Base-by-base conservation (phyloP, 1,139 yeast species). In the Diutina neorugosa region DNA sequence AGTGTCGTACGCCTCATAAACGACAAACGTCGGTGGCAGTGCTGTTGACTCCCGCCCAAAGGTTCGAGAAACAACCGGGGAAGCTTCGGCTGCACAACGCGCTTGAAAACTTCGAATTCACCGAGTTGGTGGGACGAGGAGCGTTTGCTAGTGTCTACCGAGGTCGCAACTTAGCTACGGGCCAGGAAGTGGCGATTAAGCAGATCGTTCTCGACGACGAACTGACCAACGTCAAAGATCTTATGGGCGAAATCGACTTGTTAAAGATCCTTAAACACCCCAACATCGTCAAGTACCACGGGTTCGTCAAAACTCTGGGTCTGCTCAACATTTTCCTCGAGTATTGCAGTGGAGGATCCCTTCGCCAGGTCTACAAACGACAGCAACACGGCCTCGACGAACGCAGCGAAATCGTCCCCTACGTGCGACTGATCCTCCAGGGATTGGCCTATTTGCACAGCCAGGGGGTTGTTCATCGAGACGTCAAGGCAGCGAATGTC, bases 231-330 rank as follows among this genome's bases (percentile, higher is more conserved):
- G 71, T 72, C 57, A 64, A 74, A 67, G 71, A 74, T 74, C 69
- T 65, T 53, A 84, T 90, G 81, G 84, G 89, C n/a, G 98, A 93
- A 65, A 84, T 90, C 46, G 90, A 88, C 57, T 75, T 91, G 37
- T 76, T 93, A 69, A 89, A 88, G 63, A 83, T 86, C 54, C 74
- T 93, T 53, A 82, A 83, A 59, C 96, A 93, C 64, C 81, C 82
- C 4, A 88, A 93, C 62, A 90, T 93, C 55, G 96, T 93, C 53
- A 87, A 87, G 61, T 88, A 91, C 62, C 93, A 84, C 59, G 96
- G 97, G 2, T 90, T 87, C 64, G 86, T 88, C 54, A 83, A 86
- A 62, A 84, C 85, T 31, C 72, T 79, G 1, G 73, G 76, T 41
- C 77, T 83, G 16, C 70, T 46, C 21, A 46, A 85, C 61, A 86